Evolutionary conservation across 768 basidiomycete genomes (phyloP).

Genomic region (Phlebiopsis flavidoalba): DNA sequence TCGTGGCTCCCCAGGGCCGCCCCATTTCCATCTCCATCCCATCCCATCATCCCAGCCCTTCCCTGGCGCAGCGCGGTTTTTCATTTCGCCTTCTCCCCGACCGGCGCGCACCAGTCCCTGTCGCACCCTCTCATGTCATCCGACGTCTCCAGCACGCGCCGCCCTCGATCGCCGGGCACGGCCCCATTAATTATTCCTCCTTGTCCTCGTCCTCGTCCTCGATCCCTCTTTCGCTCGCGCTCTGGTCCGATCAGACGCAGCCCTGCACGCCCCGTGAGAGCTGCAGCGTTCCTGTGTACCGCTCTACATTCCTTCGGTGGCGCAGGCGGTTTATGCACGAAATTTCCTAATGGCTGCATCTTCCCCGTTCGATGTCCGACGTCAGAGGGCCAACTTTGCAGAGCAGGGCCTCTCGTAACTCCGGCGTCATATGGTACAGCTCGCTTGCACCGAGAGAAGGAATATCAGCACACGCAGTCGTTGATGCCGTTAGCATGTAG

Average conservation of each 20-base stretch:
- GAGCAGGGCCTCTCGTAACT: constrained; percentile 10
- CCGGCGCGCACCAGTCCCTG: neutral
- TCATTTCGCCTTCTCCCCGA: constrained; percentile 31
- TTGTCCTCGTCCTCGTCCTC: neutral
- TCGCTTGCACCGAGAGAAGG: neutral
- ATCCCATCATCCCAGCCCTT: too few relatives aligned
- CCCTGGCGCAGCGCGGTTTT: constrained; percentile 41
- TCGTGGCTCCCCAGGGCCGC: constrained; percentile 15
- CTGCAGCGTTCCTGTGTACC: neutral
- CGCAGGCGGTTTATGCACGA: neutral
- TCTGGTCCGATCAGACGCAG: constrained; percentile 12
- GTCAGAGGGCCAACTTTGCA: neutral
- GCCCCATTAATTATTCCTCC: constrained; percentile 3
- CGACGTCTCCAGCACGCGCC: too few relatives aligned
- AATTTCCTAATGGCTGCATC: neutral
- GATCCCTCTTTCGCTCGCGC: constrained; percentile 1
- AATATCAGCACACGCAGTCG: neutral
- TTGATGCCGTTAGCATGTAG: neutral
- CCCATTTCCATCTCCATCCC: constrained; percentile 13
- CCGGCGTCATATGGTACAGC: constrained; percentile 17
- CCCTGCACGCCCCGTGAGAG: constrained; percentile 2
- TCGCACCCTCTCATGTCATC: neutral
- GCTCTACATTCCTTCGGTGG: constrained; percentile 5
- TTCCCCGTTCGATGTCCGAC: constrained; percentile 9
- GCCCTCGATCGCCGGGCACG: neutral